Conservation (phyloP, 106 monocot species). For the Allium fistulosum region DNA sequence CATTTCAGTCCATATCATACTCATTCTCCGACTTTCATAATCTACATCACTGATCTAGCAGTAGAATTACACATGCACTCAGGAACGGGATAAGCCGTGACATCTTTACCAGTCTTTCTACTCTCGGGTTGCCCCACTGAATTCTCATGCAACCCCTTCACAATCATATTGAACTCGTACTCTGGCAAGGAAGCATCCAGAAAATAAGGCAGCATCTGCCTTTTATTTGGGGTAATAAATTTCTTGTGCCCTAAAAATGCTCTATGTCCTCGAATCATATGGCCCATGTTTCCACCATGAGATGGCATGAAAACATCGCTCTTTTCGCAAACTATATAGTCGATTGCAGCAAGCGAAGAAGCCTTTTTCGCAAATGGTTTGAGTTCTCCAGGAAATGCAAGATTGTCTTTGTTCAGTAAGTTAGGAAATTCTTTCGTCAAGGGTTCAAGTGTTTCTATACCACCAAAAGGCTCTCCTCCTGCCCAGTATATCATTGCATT, state of each 20-base stretch:
- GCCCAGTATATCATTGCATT: slow-evolving; percentile 84
- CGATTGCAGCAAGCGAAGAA: slow-evolving; percentile 78
- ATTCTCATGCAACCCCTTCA: slow-evolving; percentile 56
- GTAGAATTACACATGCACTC: slow-evolving; percentile 88
- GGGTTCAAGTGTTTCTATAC: slow-evolving; percentile 37
- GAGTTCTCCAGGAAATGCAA: slow-evolving; percentile 57
- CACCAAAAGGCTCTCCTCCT: slow-evolving; percentile 84
- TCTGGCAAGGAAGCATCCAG: slow-evolving; percentile 40
- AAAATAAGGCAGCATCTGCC: slow-evolving; percentile 81
- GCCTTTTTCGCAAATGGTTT: slow-evolving; percentile 50
- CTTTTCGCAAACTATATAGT: slow-evolving; percentile 81
- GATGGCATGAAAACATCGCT: slow-evolving; percentile 93
- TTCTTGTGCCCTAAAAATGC: slow-evolving; percentile 76
- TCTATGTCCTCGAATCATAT: slow-evolving; percentile 64
- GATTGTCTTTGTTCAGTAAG: slow-evolving; percentile 66
- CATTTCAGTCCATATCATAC: background rate
- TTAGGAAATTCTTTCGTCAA: slow-evolving; percentile 60
- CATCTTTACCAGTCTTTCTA: slow-evolving; percentile 51
- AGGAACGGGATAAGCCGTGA: slow-evolving; percentile 67
- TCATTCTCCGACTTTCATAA: background rate
- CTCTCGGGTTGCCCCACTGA: slow-evolving; percentile 78
- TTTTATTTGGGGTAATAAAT: slow-evolving; percentile 83
- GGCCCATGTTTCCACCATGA: slow-evolving; percentile 92
- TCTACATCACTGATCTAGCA: slow-evolving; percentile 3
- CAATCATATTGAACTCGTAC: slow-evolving; percentile 56